Conservation (phyloP, 495 filamentous ascomycete genomes). For the Ascobolus immersus region DNA sequence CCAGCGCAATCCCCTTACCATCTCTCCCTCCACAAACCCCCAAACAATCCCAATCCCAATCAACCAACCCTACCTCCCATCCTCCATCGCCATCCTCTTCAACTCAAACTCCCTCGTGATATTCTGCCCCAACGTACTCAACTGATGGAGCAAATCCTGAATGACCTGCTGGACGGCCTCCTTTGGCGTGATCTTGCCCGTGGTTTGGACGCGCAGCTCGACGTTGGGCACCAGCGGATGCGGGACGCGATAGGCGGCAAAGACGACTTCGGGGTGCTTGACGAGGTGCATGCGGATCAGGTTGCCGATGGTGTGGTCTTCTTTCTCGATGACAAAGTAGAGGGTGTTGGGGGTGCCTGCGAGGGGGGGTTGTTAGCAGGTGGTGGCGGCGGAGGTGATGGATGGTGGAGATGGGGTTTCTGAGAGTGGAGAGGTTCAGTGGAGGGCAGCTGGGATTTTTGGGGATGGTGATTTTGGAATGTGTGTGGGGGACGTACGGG, state of each 20-base stretch:
- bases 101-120: slow-evolving; percentile 91
- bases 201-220: slow-evolving; percentile 71
- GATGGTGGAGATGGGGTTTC: no score
- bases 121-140: slow-evolving; percentile 51
- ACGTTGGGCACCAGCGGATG: slow-evolving; percentile 74
- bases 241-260: slow-evolving; percentile 71
- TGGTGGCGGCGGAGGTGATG: no score
- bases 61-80: no score
- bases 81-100: slow-evolving; percentile 55
- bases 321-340: slow-evolving; percentile 83
- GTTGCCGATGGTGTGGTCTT: slow-evolving; percentile 91
- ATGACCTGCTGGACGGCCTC: slow-evolving; percentile 60
- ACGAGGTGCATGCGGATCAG: slow-evolving; percentile 59
- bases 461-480: no score
- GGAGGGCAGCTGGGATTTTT: no score
- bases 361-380: no score
- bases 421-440: no score
- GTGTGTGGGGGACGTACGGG: no score
- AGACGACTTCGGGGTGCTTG: slow-evolving; percentile 50
- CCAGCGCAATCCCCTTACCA: no score
- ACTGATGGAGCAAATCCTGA: slow-evolving; percentile 49
- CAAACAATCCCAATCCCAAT: no score
- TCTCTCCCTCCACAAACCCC: no score
- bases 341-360: slow-evolving; percentile 63
- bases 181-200: slow-evolving; percentile 62